Base-by-base conservation (phyloP, 2,329 filamentous ascomycete genomes). In the Trichoderma sp. region DNA sequence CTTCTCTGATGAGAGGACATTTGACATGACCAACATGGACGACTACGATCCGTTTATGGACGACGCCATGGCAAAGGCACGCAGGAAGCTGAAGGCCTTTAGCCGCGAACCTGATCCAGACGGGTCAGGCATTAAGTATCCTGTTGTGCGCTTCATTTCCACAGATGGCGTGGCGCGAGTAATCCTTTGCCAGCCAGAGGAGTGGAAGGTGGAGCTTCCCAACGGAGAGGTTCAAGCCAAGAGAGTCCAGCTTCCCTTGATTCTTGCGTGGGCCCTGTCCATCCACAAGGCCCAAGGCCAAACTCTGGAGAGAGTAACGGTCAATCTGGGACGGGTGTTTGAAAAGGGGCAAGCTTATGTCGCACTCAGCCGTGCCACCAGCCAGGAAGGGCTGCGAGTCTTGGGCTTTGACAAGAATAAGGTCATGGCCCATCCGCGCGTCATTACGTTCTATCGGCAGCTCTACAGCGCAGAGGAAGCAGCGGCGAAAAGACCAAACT, bases 251-350 rank as follows among this genome's bases (percentile, higher is more conserved):
- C 82, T 95, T 2, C 96, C 96, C 0, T 86, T 99, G 65, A 98
- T 99, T 74, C 86, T 99, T 34, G 96, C 96, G 0, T 99, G 96
- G 96, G 96, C 96, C 2, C 84, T 99, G 24, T 97, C 94, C 1
- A 99, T 99, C 73, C 96, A 99, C 85, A 99, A 99, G 82, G 96
- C 96, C 1, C 95, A 98, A 80, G 95, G 95, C 1, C 95, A 98
- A 81, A 98, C 95, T 1, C 84, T 98, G 30, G 94, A 97, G 78
- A 88, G 95, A 65, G 96, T 99, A 73, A 97, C 97, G 79, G 96
- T 99, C 30, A 94, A 99, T 79, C 86, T 99, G 0, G 93, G 94
- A 34, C 92, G 90, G 73, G 93, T 97, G 1, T 99, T 99, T 77
- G 96, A 99, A 80, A 98, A 97, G 81, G 96, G 96, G 0, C 96